Evolutionary conservation across 2,329 filamentous ascomycete genomes (phyloP), one percentile per base, ranked within the genome.

Genomic region (Cordyceps farinosa): DNA sequence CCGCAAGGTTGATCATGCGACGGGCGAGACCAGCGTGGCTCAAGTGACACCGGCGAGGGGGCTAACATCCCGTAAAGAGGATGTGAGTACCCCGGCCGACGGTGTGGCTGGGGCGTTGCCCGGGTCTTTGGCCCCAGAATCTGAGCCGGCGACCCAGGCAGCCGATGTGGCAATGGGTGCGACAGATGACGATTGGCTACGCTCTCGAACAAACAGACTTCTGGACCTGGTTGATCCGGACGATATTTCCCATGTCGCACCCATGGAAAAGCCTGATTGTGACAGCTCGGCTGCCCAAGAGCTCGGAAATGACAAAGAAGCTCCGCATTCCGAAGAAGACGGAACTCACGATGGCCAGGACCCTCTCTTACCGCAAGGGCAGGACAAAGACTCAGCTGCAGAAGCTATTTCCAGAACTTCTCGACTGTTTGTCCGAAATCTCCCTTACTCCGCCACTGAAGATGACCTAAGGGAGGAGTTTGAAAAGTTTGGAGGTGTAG

Each of bases 121-220:
- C 4, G 48, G 56, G 36, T 22, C 58, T 22, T 34, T 36, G 44
- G 29, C 48, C 62, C 68, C 70, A 62, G 65, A 66, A 58, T 64
- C 66, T 59, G 68, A 70, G 58, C 66, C 68, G 62, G 68, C 71
- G 50, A 67, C 69, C 17, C 56, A 64, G 53, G 15, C 55, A 59
- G 55, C 34, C 9, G 56, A 40, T n/a, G 56, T 44, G 50, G 64
- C 70, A 68, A 62, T 72, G 68, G 78, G 79, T 57, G 81, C 87
- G 3, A 88, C 89, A 29, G 92, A 97, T 76, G 87, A 89, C 65
- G 93, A 98, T 75, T 99, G 95, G 95, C 81, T 97, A 69, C 87
- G 94, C 64, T 94, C 90, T 66, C 87, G 90, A 69, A 98, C 93
- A 15, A 97, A 89, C 76, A 86, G 94, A 70, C 79, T 96, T 55